phyloP scores from a whole-genome alignment of 1,284 basidiomycete species.

The Porogramme epimiltina region DNA sequence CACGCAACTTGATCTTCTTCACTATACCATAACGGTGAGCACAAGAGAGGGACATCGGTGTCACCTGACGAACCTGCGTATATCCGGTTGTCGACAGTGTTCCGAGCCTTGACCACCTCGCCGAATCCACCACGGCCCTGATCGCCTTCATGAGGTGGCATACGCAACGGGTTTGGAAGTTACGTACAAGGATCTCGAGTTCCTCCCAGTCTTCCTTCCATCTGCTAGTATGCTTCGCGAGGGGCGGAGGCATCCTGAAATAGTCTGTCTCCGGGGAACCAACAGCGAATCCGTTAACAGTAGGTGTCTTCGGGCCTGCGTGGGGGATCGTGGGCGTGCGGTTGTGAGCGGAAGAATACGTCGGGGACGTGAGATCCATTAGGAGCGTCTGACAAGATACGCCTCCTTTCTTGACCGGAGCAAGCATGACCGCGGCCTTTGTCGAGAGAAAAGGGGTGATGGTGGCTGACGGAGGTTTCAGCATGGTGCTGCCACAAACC shows the following conservation, averaged over 20 bases:
- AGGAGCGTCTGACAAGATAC: conserved; percentile 51
- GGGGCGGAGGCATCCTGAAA: conserved; percentile 43
- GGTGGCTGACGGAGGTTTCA: conserved; percentile 40
- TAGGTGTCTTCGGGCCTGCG: conserved; percentile 43
- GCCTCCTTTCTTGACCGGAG: conserved; percentile 53
- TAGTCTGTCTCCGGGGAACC: conserved; percentile 67
- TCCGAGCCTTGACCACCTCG: conserved; percentile 91
- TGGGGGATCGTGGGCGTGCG: conserved; percentile 36
- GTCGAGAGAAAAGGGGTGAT: conserved; percentile 52
- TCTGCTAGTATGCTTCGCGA: conserved; percentile 59
- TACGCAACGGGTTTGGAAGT: conserved; percentile 16
- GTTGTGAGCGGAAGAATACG: conserved; percentile 17
- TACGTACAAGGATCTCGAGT: conserved; percentile 72
- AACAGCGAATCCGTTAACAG: conserved; percentile 38
- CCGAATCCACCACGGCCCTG: conserved; percentile 93
- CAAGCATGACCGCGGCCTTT: conserved; percentile 59
- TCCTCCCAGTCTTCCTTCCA: conserved; percentile 90
- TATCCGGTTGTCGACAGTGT: conserved; percentile 75
- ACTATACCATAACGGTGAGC: conserved; percentile 36
- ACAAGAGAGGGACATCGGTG: neutral
- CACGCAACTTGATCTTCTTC: conserved; percentile 88
- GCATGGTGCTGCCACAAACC: neutral
- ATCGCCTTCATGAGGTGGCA: neutral
- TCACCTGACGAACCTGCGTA: conserved; percentile 59
- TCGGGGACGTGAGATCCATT: conserved; percentile 37